Evolutionary conservation across 805 yeast species (phyloP), one percentile per base, ranked within the genome.

Genomic region (Saccharomyces jurei): DNA sequence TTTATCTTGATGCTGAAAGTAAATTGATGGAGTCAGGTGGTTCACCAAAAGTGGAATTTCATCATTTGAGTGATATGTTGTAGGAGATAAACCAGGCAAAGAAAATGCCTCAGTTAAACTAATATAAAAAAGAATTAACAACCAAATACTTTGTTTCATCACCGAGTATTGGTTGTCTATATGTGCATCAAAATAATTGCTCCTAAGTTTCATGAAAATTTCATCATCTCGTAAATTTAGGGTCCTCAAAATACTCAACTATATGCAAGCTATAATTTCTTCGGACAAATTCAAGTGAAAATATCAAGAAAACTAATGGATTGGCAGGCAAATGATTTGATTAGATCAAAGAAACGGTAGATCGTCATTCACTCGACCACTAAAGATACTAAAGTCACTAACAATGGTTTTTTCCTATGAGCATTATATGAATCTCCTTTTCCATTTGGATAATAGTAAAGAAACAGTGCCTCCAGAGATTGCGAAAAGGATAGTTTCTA

Each of bases 31-130:
- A 0, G 97, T 89, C 62, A 94, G 81, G 64, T 90, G 95, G 67
- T 94, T 94, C 31, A 94, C 99, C 52, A 86, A 74, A 52, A 94
- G 74, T 14, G 92, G 89, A 50, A 94, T 83, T 3, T 65, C 61
- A 52, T 91, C 95, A 50, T 84, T 89, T 56, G 80, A 76, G 49
- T 78, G 75, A 67, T 92, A 94, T 51, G 92, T 86, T 1, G 95
- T 87, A 17, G 99, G 98, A 0, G 98, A 96, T 27, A 90, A 92
- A 6, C 98, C 98, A 0, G 98, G 98, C 54, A 94, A 76, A 68
- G 94, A 92, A 72, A 94, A 92, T 2, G 85, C 96, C 46, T 61
- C 48, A 3, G 58, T 41, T 22, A 52, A 14, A 17, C 61, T 28
- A 17, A 56, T 21, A 14, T 48, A 54, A 21, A 53, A 44, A 29